Evolutionary conservation across 2,329 filamentous ascomycete genomes (phyloP).

Genomic region (Calonectria fujianensis): DNA sequence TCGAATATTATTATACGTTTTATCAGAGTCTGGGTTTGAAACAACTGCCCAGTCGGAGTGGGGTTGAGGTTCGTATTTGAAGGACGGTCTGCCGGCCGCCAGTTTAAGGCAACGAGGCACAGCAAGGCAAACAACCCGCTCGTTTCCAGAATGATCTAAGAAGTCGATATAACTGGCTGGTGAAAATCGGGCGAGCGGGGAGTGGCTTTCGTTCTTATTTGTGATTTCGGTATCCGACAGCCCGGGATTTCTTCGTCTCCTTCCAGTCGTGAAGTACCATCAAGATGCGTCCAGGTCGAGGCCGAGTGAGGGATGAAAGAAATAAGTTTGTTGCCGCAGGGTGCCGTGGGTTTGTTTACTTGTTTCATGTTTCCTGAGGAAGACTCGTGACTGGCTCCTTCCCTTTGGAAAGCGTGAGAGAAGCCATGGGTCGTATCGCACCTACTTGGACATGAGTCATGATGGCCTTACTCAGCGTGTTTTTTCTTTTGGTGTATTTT

Average conservation of each 20-base stretch:
- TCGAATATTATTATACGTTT: slow-evolving; percentile 23
- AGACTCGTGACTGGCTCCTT: slow-evolving; percentile 17
- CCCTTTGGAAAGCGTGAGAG: neutral
- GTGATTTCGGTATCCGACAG: slow-evolving; percentile 16
- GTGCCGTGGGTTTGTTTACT: neutral
- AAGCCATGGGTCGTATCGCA: neutral
- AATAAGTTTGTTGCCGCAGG: neutral
- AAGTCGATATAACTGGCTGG: neutral
- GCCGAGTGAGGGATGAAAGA: neutral
- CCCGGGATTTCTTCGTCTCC: slow-evolving; percentile 4
- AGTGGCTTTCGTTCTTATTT: slow-evolving; percentile 4
- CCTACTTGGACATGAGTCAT: slow-evolving; percentile 25
- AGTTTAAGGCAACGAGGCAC: slow-evolving; percentile 9
- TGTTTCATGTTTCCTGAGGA: slow-evolving; percentile 20
- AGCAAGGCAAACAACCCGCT: slow-evolving; percentile 20
- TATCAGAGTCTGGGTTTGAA: neutral
- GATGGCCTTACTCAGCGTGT: slow-evolving; percentile 21
- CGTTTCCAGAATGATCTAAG: slow-evolving; percentile 24
- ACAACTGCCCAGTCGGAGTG: neutral
- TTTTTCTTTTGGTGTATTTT: slow-evolving; percentile 2
- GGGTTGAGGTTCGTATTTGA: slow-evolving; percentile 1
- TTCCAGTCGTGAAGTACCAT: neutral
- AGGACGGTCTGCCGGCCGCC: neutral
- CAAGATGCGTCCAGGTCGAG: neutral
- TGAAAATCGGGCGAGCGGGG: slow-evolving; percentile 7